Percentiles rank a stretch among this genome's conserved stretches.
phyloP scores from a whole-genome alignment of 805 yeast genomes.

The Kluyveromyces wickerhamii region DNA sequence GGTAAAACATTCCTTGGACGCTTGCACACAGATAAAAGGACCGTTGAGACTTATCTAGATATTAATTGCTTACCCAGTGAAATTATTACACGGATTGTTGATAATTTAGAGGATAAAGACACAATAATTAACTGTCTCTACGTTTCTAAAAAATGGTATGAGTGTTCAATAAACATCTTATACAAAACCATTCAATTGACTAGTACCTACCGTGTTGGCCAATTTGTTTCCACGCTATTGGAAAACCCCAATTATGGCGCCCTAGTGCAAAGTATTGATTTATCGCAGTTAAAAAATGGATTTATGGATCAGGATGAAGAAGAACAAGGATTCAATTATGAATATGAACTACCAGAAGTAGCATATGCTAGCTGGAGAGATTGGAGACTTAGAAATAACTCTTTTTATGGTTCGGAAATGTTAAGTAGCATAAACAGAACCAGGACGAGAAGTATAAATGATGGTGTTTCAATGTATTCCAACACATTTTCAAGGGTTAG shows the following conservation, averaged over 20 bases:
- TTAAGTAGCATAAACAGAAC: slow-evolving; percentile 22
- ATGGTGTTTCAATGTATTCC: slow-evolving; percentile 3
- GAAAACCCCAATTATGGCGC: slow-evolving; percentile 47
- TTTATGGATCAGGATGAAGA: slow-evolving; percentile 14
- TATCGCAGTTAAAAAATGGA: slow-evolving; percentile 43
- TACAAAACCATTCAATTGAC: slow-evolving; percentile 49
- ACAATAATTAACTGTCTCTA: slow-evolving; percentile 40
- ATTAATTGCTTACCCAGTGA: slow-evolving; percentile 30
- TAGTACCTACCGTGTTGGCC: slow-evolving; percentile 74
- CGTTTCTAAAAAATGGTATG: slow-evolving; percentile 44
- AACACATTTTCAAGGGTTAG: neutral
- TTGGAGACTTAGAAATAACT: slow-evolving; percentile 74
- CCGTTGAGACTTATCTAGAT: slow-evolving; percentile 9
- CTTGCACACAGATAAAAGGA: slow-evolving; percentile 6
- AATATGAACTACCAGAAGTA: slow-evolving; percentile 13
- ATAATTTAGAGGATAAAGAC: slow-evolving; percentile 28
- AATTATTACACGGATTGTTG: slow-evolving; percentile 18
- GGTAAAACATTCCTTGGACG: slow-evolving; percentile 8
- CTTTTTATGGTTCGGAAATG: slow-evolving; percentile 43
- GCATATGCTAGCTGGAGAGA: slow-evolving; percentile 85
- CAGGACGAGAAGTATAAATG: slow-evolving; percentile 8
- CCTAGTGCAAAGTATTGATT: slow-evolving; percentile 48
- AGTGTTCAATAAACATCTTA: slow-evolving; percentile 43
- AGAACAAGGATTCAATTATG: neutral
- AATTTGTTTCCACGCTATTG: slow-evolving; percentile 63